Evolutionary conservation across 1,139 yeast genomes (phyloP), one percentile per base, ranked within the genome.

Genomic region (Yamadazyma triangularis): DNA sequence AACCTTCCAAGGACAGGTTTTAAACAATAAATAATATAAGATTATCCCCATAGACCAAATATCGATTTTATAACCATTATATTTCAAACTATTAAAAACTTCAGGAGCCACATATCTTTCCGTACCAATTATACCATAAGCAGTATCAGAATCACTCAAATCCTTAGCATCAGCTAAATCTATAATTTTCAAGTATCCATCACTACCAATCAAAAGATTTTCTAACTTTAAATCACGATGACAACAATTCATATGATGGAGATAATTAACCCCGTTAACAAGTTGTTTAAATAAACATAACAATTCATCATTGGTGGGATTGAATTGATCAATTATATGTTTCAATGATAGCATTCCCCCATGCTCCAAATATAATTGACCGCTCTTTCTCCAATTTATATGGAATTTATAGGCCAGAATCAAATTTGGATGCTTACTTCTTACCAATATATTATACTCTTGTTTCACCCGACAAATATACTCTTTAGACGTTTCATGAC

Each of bases 41-140:
- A 72, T 50, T 2, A 72, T 55, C 0, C 73, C 79, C 24, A 70
- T 37, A 0, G 77, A 64, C 80, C 80, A 74, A 8, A 70, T 45
- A 40, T 74, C 79, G 5, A 60, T 57, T 21, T 48, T 49, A 28
- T 45, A 50, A 0, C 76, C 73, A 33, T 63, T 56, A 42, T 74
- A 74, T 10, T 42, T 45, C 8, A 73, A 41, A 10, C 32, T 33
- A 11, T 47, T 35, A 26, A 56, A 58, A 13, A 69, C 60, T 44
- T 74, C 80, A 0, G 80, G 79, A 0, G 79, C 73, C 19, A 60
- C 56, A 40, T 60, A 70, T 8, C 49, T 42, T 16, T 56, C 60
- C 2, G 77, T 66, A 0, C 80, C 80, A 4, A 70, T 77, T n/a
- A 72, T 41, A 18, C 20, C 20, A 18, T 9, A 7, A 7, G 20